Evolutionary conservation across 2,329 filamentous ascomycete genomes (phyloP), one percentile per base, ranked within the genome.

Genomic region (Rhynchosporium graminicola): DNA sequence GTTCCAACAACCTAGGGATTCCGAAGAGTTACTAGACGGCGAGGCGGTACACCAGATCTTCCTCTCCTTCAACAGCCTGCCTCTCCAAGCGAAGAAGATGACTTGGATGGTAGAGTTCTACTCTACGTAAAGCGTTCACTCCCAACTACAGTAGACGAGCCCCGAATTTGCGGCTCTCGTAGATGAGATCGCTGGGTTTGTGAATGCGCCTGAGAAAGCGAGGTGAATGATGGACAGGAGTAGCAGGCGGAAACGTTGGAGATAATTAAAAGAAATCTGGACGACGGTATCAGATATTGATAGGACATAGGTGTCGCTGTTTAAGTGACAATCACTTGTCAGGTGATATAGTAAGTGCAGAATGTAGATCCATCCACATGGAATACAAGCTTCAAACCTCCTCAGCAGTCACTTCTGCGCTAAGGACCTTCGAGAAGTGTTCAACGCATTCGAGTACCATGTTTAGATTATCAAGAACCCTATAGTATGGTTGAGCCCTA

Each of bases 41-140:
- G 5, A 55, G 55, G 55, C 20, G 58, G 3, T 57, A 55, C 4
- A 42, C 57, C 1, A 40, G 15, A 42, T 20, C 43, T 2, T 60
- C 55, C 15, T 46, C 40, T n/a, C 15, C 20, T 4, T 4, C 4
- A 9, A 10, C 20, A 20, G 20, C 20, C 20, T 20, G 20, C 20
- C 20, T 20, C 20, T 20, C 20, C 26, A 20, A 38, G 2, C 6
- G n/a, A 10, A 68, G 72, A 76, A 20, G 67, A 70, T 1, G 87
- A 89, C 70, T 77, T 77, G 0, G 87, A 90, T 71, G 86, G 86
- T 0, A 87, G 87, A 20, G 20, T 1, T 20, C 1, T 0, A 87
- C 86, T 4, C 74, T 90, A 73, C 78, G 87, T 61, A 79, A 78
- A 56, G 82, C 84, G 70, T 88, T 90, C 65, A 89, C 90, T 62